Base-by-base conservation (phyloP, 2,329 filamentous ascomycete genomes). In the Metarhizium brunneum region DNA sequence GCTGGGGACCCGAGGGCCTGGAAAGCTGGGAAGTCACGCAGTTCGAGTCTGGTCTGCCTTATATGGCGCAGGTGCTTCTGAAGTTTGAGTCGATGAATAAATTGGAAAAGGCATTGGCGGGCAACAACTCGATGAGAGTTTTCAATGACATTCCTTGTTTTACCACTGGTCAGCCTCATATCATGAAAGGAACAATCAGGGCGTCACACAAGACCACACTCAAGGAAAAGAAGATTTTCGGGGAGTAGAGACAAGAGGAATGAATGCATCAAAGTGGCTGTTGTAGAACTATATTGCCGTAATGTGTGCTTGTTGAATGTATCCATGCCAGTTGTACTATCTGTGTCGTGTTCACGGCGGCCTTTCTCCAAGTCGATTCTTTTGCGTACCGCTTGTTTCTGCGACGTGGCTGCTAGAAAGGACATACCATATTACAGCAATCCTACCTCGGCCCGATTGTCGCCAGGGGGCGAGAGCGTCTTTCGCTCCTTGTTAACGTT, bases 181-280 rank as follows among this genome's bases (percentile, higher is more conserved):
- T 52, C 16, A 6, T 38, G 32, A 38, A 10, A 7, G 50, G 50
- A 1, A 52, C 18, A 14, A 13, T 30, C 1, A 18, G 50, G 36
- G 50, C 16, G 5, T 40, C 14, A 2, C 50, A 52, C 18, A 20
- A 32, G 36, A 52, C 50, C n/a, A 52, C 50, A 7, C 50, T 52
- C 7, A 52, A 52, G 50, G 50, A 52, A n/a, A 52, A 52, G 50
- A 52, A 52, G 36, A 52, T 52, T 29, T 52, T 52, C 13, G 36
- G 50, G 32, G 32, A 25, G 25, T 25, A 25, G 25, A 25, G 25
- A 25, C 4, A 25, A 0, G 25, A 3, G 0, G 35, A 10, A 36
- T 36, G 13, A 11, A 36, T 8, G 11, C 11, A 4, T 36, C 13
- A 13, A 13, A 36, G 7, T 36, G 35, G 35, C 13, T 36, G 35